phyloP scores from a whole-genome alignment of 148 eudicot species.

The Arctostaphylos glauca region DNA sequence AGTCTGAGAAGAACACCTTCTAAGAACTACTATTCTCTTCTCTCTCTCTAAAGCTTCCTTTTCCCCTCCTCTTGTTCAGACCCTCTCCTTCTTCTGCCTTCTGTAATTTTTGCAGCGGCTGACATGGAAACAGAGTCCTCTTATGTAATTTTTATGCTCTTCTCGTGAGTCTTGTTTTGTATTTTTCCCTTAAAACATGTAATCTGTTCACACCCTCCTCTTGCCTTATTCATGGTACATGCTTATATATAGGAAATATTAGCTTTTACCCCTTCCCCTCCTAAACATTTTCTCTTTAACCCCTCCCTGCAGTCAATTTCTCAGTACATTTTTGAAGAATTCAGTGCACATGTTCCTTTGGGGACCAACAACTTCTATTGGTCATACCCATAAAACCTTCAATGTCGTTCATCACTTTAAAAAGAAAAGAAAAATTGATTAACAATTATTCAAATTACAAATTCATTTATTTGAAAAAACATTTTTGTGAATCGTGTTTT shows the following conservation, averaged over 20 bases:
- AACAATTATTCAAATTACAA: no score
- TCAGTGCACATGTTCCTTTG: neutral
- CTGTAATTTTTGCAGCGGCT: conserved; percentile 46
- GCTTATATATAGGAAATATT: conserved; percentile 16
- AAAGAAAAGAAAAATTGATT: no score
- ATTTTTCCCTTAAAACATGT: conserved; percentile 24
- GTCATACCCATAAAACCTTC: no score
- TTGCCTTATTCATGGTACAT: conserved; percentile 28
- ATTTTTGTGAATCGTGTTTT: no score
- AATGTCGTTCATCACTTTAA: no score
- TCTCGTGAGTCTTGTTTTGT: conserved; percentile 47
- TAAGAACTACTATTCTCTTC: conserved; percentile 3
- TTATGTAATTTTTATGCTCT: conserved; percentile 19
- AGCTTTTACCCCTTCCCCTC: neutral
- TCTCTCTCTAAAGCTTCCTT: neutral
- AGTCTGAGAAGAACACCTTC: conserved; percentile 25
- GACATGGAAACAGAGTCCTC: conserved; percentile 38
- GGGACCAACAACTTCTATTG: neutral
- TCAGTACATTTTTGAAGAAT: neutral
- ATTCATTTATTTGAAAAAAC: no score
- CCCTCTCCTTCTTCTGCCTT: neutral
- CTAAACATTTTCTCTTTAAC: neutral
- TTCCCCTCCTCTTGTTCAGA: neutral
- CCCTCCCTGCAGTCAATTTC: neutral
- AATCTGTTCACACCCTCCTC: conserved; percentile 9